These are phyloP conservation scores for Saturnispora silvae DNA, from an alignment of 805 yeast genomes.

Conservation along the genomic window DNA sequence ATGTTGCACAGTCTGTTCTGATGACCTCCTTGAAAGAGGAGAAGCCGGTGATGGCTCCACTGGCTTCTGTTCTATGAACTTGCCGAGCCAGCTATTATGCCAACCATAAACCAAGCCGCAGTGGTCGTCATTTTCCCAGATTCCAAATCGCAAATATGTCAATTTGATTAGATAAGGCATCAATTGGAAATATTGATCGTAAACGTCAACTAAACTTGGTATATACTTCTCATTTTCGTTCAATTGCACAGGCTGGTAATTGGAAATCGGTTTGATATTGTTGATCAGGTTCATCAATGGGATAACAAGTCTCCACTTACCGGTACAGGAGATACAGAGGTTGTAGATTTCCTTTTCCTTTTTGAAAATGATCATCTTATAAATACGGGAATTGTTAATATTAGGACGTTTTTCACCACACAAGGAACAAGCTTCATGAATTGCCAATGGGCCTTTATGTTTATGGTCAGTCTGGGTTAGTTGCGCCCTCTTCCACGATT, in stretches of 20 bases:
- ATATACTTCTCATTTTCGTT: slow-evolving; percentile 3
- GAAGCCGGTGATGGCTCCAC: background rate
- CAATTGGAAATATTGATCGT: slow-evolving; percentile 5
- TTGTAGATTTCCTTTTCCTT: slow-evolving; percentile 45
- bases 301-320: slow-evolving; percentile 70
- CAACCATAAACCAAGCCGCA: slow-evolving; percentile 25
- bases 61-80: background rate
- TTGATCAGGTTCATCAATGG: slow-evolving; percentile 65
- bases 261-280: slow-evolving; percentile 6
- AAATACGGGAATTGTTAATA: slow-evolving; percentile 65
- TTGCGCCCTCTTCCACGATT: slow-evolving; percentile 41
- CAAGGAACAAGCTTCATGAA: slow-evolving; percentile 63
- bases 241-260: background rate
- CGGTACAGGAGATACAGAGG: slow-evolving; percentile 72
- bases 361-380: slow-evolving; percentile 32
- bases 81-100: slow-evolving; percentile 23
- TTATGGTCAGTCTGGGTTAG: slow-evolving; percentile 8
- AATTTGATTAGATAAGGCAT: slow-evolving; percentile 2
- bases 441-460: slow-evolving; percentile 52
- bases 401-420: slow-evolving; percentile 75
- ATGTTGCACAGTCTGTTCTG: too few relatives aligned
- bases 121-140: slow-evolving; percentile 44
- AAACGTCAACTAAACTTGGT: slow-evolving; percentile 3
- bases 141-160: slow-evolving; percentile 44
- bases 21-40: background rate